Conservation (phyloP, 441 rosid species). For the Gossypium laxum region DNA sequence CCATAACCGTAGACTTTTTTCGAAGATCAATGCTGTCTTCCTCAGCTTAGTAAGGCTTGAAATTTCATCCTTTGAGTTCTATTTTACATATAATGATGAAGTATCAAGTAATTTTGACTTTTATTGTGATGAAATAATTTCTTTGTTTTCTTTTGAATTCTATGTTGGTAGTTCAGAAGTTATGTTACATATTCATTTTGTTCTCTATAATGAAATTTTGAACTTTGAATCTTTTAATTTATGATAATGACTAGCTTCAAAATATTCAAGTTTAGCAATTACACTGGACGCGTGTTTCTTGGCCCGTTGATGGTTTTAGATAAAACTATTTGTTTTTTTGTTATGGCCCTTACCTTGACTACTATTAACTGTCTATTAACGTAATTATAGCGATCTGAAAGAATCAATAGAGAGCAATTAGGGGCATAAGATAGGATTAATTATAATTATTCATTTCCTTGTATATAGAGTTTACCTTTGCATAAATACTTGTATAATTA, state of each 20-base stretch:
- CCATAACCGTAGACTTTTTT: constrained; percentile 55
- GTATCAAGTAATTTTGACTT: not conserved
- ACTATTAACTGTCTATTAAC: no score
- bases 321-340: not conserved
- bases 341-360: not conserved
- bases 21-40: constrained; percentile 51
- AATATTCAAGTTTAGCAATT: not conserved
- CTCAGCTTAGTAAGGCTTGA: constrained; percentile 64
- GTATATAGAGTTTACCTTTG: not conserved
- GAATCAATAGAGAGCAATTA: not conserved
- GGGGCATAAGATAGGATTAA: not conserved
- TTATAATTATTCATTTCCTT: not conserved
- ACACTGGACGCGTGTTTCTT: not conserved
- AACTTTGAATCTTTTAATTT: not conserved
- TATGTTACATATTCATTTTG: not conserved
- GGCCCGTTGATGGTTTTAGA: not conserved
- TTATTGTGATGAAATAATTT: not conserved
- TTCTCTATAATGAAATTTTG: not conserved
- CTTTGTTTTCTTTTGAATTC: not conserved
- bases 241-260: not conserved
- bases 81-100: not conserved
- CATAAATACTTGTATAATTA: not conserved
- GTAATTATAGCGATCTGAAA: not conserved
- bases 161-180: not conserved
- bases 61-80: constrained; percentile 11